Percentiles rank a stretch among this genome's conserved stretches.
phyloP scores from a whole-genome alignment of 495 filamentous ascomycete species.

The Aeminium ludgeri region DNA sequence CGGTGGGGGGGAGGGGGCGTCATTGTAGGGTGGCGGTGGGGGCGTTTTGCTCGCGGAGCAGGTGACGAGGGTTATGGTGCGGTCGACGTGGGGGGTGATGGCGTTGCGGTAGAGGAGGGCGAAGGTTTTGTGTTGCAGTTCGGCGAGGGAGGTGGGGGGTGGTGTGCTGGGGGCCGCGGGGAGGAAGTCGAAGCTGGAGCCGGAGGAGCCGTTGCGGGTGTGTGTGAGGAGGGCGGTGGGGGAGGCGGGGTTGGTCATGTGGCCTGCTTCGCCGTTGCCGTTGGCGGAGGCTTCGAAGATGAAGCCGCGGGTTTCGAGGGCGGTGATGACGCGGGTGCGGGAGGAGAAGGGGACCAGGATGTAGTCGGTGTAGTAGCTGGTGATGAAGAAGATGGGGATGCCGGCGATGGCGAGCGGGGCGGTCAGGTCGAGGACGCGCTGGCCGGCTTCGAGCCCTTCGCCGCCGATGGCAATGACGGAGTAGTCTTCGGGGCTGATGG shows the following conservation, averaged over 20 bases:
- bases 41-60: conserved; percentile 55
- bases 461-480: conserved; percentile 77
- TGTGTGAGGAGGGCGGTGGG: conserved; percentile 16
- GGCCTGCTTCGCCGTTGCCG: conserved; percentile 28
- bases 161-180: conserved; percentile 45
- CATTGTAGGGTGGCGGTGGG: conserved; percentile 15
- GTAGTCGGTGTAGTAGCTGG: conserved; percentile 95
- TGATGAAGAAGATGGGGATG: conserved; percentile 96
- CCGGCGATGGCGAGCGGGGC: conserved; percentile 79
- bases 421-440: conserved; percentile 80
- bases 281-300: conserved; percentile 56
- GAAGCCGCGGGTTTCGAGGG: conserved; percentile 68
- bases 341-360: conserved; percentile 72
- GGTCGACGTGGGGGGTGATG: conserved; percentile 55
- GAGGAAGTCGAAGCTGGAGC: conserved; percentile 29
- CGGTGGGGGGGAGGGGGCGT: conserved; percentile 16
- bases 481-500: conserved; percentile 67
- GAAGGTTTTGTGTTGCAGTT: conserved; percentile 73
- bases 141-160: conserved; percentile 55
- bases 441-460: conserved; percentile 81
- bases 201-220: conserved; percentile 31
- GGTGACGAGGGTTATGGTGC: conserved; percentile 54
- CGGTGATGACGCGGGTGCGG: conserved; percentile 52
- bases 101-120: conserved; percentile 51
- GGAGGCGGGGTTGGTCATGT: conserved; percentile 34